These are phyloP conservation scores for Fusarium sp. DNA, from an alignment of 2,329 filamentous ascomycete species.

Conservation along the genomic window DNA sequence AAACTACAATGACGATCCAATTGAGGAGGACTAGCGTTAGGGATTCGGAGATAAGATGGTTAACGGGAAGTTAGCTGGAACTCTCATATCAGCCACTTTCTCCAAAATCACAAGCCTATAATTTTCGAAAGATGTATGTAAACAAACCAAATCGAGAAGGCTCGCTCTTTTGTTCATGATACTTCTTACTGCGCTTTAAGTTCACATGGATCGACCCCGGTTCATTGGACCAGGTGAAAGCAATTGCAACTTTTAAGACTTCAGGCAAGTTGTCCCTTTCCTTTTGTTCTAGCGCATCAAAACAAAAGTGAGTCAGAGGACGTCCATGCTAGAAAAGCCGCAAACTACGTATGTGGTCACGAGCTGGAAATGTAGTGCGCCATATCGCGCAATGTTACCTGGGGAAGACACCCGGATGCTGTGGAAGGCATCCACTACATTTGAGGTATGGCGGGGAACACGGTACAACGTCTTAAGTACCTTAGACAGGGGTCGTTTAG, in stretches of 20 bases:
- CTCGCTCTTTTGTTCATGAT: neutral
- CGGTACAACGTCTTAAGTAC: neutral
- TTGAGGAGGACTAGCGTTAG: constrained; percentile 43
- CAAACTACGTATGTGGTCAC: constrained; percentile 31
- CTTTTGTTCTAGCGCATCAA: neutral
- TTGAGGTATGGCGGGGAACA: constrained; percentile 19
- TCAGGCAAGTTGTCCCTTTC: too few species aligned
- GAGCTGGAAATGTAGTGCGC: constrained; percentile 26
- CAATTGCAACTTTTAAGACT: neutral
- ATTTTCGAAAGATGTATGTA: neutral
- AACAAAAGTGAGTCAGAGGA: constrained; percentile 8
- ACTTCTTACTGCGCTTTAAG: neutral
- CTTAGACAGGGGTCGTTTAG: neutral
- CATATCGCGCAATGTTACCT: constrained; percentile 21
- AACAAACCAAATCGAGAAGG: neutral
- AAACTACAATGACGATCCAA: constrained; percentile 50
- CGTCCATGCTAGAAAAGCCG: constrained; percentile 1
- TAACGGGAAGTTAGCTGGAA: neutral
- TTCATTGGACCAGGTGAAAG: neutral
- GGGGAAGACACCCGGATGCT: constrained; percentile 16
- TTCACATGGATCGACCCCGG: too few species aligned
- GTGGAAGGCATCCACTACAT: constrained; percentile 12
- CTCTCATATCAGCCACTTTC: neutral
- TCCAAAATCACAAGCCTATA: neutral
- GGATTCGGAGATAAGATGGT: constrained; percentile 9